Base-by-base conservation (phyloP, 2,329 filamentous ascomycete genomes). In the Cladophialophora bantiana region DNA sequence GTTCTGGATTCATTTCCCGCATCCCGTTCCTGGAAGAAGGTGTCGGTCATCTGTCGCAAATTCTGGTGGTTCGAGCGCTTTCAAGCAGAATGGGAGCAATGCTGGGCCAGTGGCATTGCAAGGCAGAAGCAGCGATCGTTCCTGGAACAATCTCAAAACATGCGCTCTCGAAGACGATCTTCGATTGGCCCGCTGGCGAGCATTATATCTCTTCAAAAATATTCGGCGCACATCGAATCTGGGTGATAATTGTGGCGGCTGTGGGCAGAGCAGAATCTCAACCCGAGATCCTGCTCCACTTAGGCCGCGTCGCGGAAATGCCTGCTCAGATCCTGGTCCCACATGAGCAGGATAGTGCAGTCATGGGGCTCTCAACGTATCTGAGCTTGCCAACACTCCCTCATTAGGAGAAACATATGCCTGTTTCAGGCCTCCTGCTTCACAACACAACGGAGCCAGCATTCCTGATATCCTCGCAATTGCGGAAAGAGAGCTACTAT, bases 61-160 rank as follows among this genome's bases (percentile, higher is more conserved):
- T 69, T 69, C 32, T 69, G 65, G 64, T 69, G 68, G 68, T 67
- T 65, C 38, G 64, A 64, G 7, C 59, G 68, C 12, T 65, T 67
- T 20, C 45, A 65, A n/a, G 26, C 48, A 4, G 64, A 69, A 20
- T 65, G 64, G 64, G 58, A 67, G 34, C 26, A 56, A 12, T 67
- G 58, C 50, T 69, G 62, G 65, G 42, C 59, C n/a, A 20, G 34
- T n/a, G 50, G 35, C n/a, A 45, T 48, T 54, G 36, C 54, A 18
- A 57, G 59, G 40, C 59, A 45, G 12, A 50, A 56, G 36, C 50
- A 56, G 26, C 52, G 52, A 9, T 45, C 36, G 9, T 36, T 48
- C 18, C 20, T 20, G 32, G 59, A 53, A 18, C 35, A 26, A 35
- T 31, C 45, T 18, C 48, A 1, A 20, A n/a, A 7, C 31, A 15